Evolutionary conservation across 495 filamentous ascomycete species (phyloP).

Genomic region (Thermothielavioides terrestris): DNA sequence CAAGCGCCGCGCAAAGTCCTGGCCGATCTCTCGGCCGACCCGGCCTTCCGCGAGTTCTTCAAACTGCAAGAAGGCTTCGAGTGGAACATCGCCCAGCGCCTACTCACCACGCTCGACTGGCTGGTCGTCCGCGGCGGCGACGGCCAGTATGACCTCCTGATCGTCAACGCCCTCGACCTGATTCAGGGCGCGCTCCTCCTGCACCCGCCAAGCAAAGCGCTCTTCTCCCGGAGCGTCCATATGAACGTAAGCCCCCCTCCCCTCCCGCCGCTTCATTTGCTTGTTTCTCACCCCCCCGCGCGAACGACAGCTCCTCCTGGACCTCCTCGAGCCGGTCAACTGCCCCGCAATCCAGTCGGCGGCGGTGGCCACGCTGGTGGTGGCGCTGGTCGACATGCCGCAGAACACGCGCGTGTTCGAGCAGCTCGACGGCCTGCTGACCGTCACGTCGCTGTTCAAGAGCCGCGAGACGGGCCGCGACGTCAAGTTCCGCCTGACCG

Average conservation of each 20-base stretch:
- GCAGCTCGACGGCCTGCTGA: conserved; percentile 81
- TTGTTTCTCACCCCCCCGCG: neutral
- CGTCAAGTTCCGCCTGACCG: conserved; percentile 86
- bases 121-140: conserved; percentile 72
- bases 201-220: conserved; percentile 80
- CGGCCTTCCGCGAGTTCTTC: conserved; percentile 93
- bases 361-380: conserved; percentile 81
- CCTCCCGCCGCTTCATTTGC: neutral
- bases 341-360: conserved; percentile 85
- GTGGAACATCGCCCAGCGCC: conserved; percentile 88
- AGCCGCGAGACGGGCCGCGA: conserved; percentile 68
- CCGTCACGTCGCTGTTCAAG: conserved; percentile 91
- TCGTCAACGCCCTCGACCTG: conserved; percentile 78
- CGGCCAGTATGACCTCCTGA: conserved; percentile 79
- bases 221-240: conserved; percentile 84
- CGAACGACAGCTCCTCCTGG: conserved; percentile 71
- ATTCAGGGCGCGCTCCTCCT: conserved; percentile 86
- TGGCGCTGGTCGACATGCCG: conserved; percentile 73
- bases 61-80: conserved; percentile 94
- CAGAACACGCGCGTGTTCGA: conserved; percentile 87
- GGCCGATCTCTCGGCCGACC: conserved; percentile 65
- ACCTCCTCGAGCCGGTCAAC: conserved; percentile 88
- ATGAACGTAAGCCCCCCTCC: conserved; percentile 61
- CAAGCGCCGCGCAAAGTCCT: conserved; percentile 50
- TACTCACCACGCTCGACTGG: conserved; percentile 80